Evolutionary conservation across 1,139 yeast species (phyloP).

Genomic region (Scheffersomyces segobiensis): DNA sequence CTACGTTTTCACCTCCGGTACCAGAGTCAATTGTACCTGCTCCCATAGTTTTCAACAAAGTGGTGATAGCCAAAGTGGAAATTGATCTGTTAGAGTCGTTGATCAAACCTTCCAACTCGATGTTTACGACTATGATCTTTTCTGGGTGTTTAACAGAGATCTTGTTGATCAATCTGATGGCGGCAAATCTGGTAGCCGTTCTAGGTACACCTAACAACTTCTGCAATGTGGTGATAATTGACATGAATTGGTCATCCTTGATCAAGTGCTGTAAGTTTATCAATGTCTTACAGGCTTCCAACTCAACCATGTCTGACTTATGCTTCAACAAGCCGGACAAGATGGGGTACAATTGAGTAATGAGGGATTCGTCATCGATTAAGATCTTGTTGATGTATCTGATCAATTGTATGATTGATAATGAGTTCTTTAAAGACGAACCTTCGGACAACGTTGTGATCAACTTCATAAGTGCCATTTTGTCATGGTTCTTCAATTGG

Average conservation of each 20-base stretch:
- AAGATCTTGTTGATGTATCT: slow-evolving; percentile 77
- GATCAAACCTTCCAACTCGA: slow-evolving; percentile 82
- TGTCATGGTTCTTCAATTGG: slow-evolving; percentile 85
- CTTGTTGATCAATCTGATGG: slow-evolving; percentile 84
- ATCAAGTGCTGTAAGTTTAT: slow-evolving; percentile 60
- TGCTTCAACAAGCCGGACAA: slow-evolving; percentile 73
- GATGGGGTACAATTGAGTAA: slow-evolving; percentile 59
- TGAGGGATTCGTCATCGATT: slow-evolving; percentile 55
- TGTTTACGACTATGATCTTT: slow-evolving; percentile 65
- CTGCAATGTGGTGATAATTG: slow-evolving; percentile 72
- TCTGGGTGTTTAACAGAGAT: slow-evolving; percentile 84
- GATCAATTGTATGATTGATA: slow-evolving; percentile 83
- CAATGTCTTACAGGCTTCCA: slow-evolving; percentile 90
- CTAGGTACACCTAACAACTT: slow-evolving; percentile 84
- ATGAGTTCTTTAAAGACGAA: slow-evolving; percentile 62
- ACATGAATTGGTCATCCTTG: slow-evolving; percentile 60
- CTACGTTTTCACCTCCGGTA: slow-evolving; percentile 67
- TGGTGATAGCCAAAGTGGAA: slow-evolving; percentile 98
- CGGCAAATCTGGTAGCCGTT: slow-evolving; percentile 87
- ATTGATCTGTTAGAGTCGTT: slow-evolving; percentile 87
- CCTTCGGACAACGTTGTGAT: slow-evolving; percentile 76
- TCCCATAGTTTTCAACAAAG: slow-evolving; percentile 92
- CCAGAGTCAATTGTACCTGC: slow-evolving; percentile 48
- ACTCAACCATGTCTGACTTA: slow-evolving; percentile 85
- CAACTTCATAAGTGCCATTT: slow-evolving; percentile 90